Evolutionary conservation across 768 basidiomycete species (phyloP), one percentile per base, ranked within the genome.

Genomic region (Panaeolus papilionaceus): DNA sequence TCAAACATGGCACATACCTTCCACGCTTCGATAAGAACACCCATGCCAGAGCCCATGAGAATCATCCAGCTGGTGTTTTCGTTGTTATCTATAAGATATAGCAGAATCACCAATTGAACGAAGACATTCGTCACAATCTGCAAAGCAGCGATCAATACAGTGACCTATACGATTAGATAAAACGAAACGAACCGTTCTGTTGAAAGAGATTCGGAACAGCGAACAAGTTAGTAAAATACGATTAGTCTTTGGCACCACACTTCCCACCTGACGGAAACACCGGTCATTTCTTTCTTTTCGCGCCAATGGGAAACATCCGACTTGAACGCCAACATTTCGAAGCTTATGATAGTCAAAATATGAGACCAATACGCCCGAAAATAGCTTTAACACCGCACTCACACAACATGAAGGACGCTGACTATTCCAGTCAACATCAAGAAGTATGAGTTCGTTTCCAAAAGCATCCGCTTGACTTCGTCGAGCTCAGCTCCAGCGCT

Each of bases 31-130:
- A 95, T 88, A 38, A 93, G 71, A 49, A 93, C 86, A 49, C 94
- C 92, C 76, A 89, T 86, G 10, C 93, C 94, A 65, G 92, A 94
- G 4, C 92, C 91, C 77, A 95, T 86, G 28, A 98, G 85, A 77
- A 99, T 98, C 94, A 98, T 98, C 92, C 94, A 97, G 73, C 92
- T 95, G 38, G 97, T 99, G 76, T 98, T 93, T 64, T 94, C 90
- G 72, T 93, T 94, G 77, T 96, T 96, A 81, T 98, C 96, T 72
- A 96, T 89, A 72, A 99, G 91, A 79, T 98, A 99, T 20, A 99
- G 84, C 38, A 97, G 83, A 73, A 98, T 90, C 73, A 99, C 84
- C 37, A 92, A 77, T 82, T 96, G 93, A n/a, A 96, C 92, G 75
- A 98, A 89, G 69, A 96, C 94, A 77, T 99, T 99, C 44, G 95